phyloP scores from a whole-genome alignment of 2,329 filamentous ascomycete genomes.

The Epichloe typhina region DNA sequence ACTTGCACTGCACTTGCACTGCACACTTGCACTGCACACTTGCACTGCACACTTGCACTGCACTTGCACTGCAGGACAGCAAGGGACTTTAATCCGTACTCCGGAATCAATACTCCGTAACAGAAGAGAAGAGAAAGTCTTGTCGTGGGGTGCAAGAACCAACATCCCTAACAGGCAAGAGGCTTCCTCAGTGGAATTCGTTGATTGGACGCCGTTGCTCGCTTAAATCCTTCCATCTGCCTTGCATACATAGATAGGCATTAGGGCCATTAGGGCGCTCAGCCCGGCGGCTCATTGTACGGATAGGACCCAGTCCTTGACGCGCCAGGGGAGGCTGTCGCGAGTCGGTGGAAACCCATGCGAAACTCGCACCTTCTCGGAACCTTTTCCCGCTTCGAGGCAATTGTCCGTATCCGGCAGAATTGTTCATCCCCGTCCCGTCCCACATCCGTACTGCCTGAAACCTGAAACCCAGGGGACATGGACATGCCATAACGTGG shows the following conservation, averaged over 20 bases:
- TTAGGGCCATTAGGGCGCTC: no score
- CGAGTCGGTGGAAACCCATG: not conserved
- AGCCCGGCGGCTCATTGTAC: no score
- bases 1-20: no score
- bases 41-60: no score
- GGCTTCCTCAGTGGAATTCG: not conserved
- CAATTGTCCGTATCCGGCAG: not conserved
- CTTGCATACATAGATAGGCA: no score
- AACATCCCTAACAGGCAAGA: not conserved
- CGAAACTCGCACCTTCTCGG: not conserved
- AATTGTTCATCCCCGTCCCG: not conserved
- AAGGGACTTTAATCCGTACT: no score
- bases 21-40: no score
- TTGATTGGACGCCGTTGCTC: constrained; percentile 1
- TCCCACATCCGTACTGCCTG: not conserved
- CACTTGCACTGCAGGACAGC: no score
- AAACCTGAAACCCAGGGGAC: not conserved
- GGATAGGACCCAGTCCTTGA: not conserved
- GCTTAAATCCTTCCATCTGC: not conserved
- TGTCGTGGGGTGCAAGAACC: not conserved
- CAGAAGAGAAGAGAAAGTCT: no score
- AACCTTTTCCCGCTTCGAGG: not conserved
- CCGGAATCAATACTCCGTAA: no score
- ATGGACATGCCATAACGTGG: not conserved
- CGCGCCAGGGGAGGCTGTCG: not conserved